phyloP scores from a whole-genome alignment of 176 grass and related monocot species.

The Triticum monococcum region DNA sequence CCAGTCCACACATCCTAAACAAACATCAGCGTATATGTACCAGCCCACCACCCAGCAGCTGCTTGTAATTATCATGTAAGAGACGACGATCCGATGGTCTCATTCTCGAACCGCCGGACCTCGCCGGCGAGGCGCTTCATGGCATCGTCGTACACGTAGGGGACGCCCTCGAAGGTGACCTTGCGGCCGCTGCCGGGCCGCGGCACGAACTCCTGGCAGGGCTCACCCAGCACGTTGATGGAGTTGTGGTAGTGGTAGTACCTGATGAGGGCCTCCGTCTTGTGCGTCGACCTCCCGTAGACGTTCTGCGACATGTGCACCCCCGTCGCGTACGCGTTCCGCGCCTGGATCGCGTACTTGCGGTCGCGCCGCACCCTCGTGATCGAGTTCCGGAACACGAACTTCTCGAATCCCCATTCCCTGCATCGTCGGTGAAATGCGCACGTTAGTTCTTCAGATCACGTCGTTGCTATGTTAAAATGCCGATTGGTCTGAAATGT shows the following conservation, averaged over 20 bases:
- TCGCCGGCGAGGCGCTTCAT: conserved; percentile 48
- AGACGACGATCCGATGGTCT: conserved; percentile 33
- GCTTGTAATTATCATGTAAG: conserved; percentile 28
- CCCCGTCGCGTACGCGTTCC: conserved; percentile 59
- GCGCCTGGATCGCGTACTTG: conserved; percentile 82
- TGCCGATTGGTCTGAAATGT: neutral
- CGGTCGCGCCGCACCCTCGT: conserved; percentile 65
- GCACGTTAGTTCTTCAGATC: neutral
- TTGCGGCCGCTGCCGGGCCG: conserved; percentile 33
- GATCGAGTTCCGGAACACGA: conserved; percentile 72
- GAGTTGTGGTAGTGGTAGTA: conserved; percentile 93
- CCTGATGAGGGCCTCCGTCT: conserved; percentile 70
- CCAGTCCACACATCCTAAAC: conserved; percentile 12
- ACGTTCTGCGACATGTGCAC: conserved; percentile 92
- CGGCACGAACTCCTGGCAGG: conserved; percentile 59
- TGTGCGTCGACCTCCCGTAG: conserved; percentile 64
- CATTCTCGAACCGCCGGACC: conserved; percentile 60
- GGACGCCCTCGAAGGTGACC: conserved; percentile 56
- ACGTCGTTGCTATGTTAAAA: neutral
- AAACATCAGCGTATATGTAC: conserved; percentile 43
- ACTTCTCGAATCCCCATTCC: conserved; percentile 89
- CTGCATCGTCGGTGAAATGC: conserved; percentile 21
- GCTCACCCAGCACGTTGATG: conserved; percentile 81
- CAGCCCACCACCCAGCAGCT: neutral
- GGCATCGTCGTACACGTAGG: conserved; percentile 68